phyloP scores from a whole-genome alignment of 805 yeast genomes.

The Brettanomyces bruxellensis region DNA sequence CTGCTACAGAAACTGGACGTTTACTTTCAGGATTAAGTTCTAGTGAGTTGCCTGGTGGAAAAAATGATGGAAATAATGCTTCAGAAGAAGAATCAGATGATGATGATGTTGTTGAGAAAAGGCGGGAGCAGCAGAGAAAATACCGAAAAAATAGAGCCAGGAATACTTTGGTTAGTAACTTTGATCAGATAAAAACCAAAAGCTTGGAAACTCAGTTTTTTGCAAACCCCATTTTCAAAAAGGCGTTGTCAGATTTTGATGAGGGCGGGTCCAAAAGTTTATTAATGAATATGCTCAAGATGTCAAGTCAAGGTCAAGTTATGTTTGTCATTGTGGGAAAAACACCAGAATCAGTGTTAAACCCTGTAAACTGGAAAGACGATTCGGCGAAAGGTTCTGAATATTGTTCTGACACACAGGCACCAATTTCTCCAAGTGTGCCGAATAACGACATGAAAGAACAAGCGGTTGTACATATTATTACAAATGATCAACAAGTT shows the following conservation, averaged over 20 bases:
- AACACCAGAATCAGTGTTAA: slow-evolving; percentile 9
- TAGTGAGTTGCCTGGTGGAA: slow-evolving; percentile 15
- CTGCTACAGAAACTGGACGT: slow-evolving; percentile 83
- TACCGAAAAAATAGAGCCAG: slow-evolving; percentile 12
- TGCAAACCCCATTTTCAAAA: slow-evolving; percentile 48
- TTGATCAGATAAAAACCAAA: slow-evolving; percentile 32
- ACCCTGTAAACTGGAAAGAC: neutral
- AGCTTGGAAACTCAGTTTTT: slow-evolving; percentile 41
- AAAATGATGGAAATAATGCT: slow-evolving; percentile 7
- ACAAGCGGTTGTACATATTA: no score
- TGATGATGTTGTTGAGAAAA: slow-evolving; percentile 9
- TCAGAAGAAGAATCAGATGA: slow-evolving; percentile 12
- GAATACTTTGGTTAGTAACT: slow-evolving; percentile 30
- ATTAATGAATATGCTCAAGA: slow-evolving; percentile 38
- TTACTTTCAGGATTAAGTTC: slow-evolving; percentile 41
- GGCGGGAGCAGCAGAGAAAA: slow-evolving; percentile 12
- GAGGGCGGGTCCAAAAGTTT: slow-evolving; percentile 56
- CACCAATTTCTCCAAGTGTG: no score
- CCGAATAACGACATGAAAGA: no score
- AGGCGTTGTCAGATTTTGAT: slow-evolving; percentile 48
- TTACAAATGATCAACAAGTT: no score
- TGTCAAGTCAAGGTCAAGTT: slow-evolving; percentile 38
- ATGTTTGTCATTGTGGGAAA: slow-evolving; percentile 37
- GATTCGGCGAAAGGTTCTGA: no score
- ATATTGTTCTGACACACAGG: no score